These are phyloP conservation scores for Salvia hispanica DNA, from an alignment of 257 asterid genomes.

Conservation along the genomic window DNA sequence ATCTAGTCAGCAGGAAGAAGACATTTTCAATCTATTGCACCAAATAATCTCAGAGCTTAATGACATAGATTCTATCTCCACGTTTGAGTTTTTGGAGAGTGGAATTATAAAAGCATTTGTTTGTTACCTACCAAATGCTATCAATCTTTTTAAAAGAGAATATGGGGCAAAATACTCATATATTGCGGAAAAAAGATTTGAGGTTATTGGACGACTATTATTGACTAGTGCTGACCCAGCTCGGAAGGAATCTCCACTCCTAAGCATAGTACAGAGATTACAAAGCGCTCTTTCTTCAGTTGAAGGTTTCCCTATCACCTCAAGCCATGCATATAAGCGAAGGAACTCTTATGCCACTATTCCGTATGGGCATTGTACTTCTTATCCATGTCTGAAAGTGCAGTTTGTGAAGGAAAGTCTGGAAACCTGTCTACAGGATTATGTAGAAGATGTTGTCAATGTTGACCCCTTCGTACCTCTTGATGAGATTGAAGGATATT, in stretches of 20 bases:
- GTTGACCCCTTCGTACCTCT: constrained; percentile 88
- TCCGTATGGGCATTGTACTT: constrained; percentile 67
- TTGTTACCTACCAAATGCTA: constrained; percentile 59
- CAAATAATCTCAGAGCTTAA: constrained; percentile 67
- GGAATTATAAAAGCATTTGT: constrained; percentile 76
- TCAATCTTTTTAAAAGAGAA: constrained; percentile 40
- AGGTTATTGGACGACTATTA: constrained; percentile 65
- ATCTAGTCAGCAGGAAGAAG: constrained; percentile 57
- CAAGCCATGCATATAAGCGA: constrained; percentile 45
- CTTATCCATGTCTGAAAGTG: constrained; percentile 77
- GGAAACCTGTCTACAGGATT: constrained; percentile 56
- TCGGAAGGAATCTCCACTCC: constrained; percentile 48
- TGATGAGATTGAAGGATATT: constrained; percentile 62
- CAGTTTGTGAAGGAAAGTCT: constrained; percentile 69
- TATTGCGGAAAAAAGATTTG: constrained; percentile 64
- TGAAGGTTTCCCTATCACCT: constrained; percentile 79
- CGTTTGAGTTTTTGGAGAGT: constrained; percentile 97
- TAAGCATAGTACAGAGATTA: constrained; percentile 50
- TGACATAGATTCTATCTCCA: constrained; percentile 72
- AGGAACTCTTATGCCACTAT: constrained; percentile 76
- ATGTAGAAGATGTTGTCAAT: constrained; percentile 52
- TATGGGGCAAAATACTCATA: constrained; percentile 28
- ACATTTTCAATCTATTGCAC: constrained; percentile 50
- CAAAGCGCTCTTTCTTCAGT: constrained; percentile 81
- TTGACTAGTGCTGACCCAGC: constrained; percentile 45